Conservation (phyloP, 73 alveolate species). For the Effrenium voratum region DNA sequence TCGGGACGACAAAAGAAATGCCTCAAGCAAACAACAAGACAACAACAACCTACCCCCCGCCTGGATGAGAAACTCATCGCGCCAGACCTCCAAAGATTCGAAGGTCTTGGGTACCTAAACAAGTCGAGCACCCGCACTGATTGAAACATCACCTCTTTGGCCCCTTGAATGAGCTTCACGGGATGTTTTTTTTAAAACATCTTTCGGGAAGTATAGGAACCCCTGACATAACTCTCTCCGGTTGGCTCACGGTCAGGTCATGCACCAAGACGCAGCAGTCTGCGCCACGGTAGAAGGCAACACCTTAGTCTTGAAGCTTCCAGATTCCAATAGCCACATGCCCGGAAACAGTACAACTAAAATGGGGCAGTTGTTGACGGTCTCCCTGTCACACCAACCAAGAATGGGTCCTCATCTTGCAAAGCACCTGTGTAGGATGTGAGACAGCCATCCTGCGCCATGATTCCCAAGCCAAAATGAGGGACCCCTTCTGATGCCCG, state of each 20-base stretch:
- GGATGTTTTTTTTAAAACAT: background rate
- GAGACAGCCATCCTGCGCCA: background rate
- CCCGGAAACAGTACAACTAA: no score
- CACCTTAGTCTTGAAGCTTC: slow-evolving; percentile 98
- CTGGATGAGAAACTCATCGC: slow-evolving; percentile 97
- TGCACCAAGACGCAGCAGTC: slow-evolving; percentile 98
- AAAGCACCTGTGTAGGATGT: background rate
- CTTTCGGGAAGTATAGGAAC: background rate
- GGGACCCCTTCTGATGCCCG: no score
- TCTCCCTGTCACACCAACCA: background rate
- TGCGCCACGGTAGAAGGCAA: slow-evolving; percentile 99
- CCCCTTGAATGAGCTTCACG: background rate
- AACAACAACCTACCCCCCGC: slow-evolving; percentile 71
- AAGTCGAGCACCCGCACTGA: background rate
- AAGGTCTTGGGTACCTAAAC: slow-evolving; percentile 95
- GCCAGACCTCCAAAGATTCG: slow-evolving; percentile 98
- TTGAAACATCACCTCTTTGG: background rate
- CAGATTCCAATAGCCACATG: no score
- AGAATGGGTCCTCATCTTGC: background rate
- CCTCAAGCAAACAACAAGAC: no score
- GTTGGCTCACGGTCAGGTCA: slow-evolving; percentile 96
- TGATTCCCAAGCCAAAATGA: background rate
- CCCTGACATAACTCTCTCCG: background rate
- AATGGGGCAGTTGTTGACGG: background rate
- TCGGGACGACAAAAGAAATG: no score